Conservation (phyloP, 345 rosid genomes). For the Dimocarpus longan region DNA sequence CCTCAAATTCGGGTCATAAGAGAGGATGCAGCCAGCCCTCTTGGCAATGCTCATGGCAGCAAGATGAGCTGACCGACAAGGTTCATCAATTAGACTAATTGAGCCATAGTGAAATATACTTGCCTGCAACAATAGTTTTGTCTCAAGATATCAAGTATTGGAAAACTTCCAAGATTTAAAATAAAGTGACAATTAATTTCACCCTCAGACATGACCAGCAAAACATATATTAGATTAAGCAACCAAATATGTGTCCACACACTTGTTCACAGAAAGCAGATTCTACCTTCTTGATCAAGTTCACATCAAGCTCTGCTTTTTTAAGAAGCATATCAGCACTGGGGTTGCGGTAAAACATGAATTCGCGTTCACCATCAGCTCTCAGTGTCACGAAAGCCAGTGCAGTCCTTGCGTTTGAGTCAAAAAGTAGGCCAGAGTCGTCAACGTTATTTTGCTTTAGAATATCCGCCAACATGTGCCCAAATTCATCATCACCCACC, state of each 20-base stretch:
- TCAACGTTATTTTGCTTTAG: constrained; percentile 55
- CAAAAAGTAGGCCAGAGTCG: constrained; percentile 53
- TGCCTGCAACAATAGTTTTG: constrained; percentile 41
- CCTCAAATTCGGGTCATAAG: constrained; percentile 66
- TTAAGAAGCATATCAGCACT: constrained; percentile 75
- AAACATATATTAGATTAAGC: not conserved
- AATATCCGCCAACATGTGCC: constrained; percentile 59
- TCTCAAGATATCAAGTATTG: not conserved
- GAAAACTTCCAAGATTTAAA: too few relatives aligned
- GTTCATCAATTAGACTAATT: constrained; percentile 69
- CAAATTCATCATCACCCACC: constrained; percentile 74
- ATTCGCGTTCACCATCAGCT: constrained; percentile 64
- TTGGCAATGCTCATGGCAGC: constrained; percentile 64
- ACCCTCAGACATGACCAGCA: not conserved
- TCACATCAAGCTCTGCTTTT: constrained; percentile 51
- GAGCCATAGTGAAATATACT: constrained; percentile 68
- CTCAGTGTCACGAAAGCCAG: constrained; percentile 61
- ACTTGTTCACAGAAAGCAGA: not conserved
- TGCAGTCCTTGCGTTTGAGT: constrained; percentile 64
- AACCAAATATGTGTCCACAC: too few relatives aligned
- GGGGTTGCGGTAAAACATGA: constrained; percentile 67
- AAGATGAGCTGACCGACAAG: constrained; percentile 61
- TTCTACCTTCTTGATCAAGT: constrained; percentile 35
- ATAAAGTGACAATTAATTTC: too few relatives aligned
- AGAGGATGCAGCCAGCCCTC: constrained; percentile 58